Evolutionary conservation across 768 basidiomycete genomes (phyloP).

Genomic region (Mycena leptocephala): DNA sequence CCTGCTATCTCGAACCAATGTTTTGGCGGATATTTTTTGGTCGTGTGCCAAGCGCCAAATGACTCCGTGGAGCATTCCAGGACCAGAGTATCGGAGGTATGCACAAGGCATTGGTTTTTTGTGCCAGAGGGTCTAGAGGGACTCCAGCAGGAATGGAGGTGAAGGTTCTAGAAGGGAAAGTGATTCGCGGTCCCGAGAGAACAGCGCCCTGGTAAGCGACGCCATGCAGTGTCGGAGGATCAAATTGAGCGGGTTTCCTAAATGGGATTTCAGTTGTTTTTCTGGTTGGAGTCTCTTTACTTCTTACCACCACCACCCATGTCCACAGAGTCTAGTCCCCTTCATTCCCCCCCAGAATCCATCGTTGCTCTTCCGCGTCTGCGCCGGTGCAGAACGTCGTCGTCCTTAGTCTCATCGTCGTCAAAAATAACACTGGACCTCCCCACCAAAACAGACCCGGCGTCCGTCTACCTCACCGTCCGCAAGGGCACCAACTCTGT

Average conservation of each 20-base stretch:
- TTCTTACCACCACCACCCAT: constrained; percentile 13
- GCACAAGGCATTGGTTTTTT: too few relatives aligned
- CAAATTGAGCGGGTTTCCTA: not conserved
- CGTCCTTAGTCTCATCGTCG: constrained; percentile 45
- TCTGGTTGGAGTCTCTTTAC: not conserved
- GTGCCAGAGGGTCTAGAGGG: too few relatives aligned
- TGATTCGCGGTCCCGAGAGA: too few relatives aligned
- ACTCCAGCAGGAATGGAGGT: too few relatives aligned
- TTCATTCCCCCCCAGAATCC: constrained; percentile 29
- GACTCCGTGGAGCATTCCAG: too few relatives aligned
- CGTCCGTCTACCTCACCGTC: constrained; percentile 40
- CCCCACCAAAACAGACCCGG: constrained; percentile 39
- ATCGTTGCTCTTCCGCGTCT: constrained; percentile 1
- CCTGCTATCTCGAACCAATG: too few relatives aligned
- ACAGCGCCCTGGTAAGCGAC: not conserved
- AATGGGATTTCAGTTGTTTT: too few relatives aligned
- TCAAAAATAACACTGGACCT: constrained; percentile 40
- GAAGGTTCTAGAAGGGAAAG: too few relatives aligned
- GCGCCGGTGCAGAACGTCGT: constrained; percentile 11
- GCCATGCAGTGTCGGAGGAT: not conserved
- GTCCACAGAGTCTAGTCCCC: constrained; percentile 12
- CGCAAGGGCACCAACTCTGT: constrained; percentile 42
- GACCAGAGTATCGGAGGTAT: too few relatives aligned
- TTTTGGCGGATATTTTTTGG: too few relatives aligned
- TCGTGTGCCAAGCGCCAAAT: too few relatives aligned